Percentiles rank a stretch among this genome's conserved stretches.
phyloP scores from a whole-genome alignment of 352 stramenopile genomes.

The Stramenopiles sp. region DNA sequence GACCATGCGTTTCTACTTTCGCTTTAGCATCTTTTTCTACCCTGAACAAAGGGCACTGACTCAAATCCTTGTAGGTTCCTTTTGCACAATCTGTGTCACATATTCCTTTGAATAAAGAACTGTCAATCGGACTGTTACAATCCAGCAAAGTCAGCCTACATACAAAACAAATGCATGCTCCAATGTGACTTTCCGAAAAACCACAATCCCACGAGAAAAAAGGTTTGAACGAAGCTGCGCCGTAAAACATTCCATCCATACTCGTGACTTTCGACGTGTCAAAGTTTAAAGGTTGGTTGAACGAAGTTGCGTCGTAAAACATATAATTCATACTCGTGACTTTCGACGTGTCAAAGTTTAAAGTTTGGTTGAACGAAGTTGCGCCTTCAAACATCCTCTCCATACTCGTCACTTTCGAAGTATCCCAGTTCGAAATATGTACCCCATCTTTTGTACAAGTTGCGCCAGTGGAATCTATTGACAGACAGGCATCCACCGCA shows the following conservation, averaged over 20 bases:
- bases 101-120: too few species aligned
- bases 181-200: too few species aligned
- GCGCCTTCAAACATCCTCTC: constrained; percentile 18
- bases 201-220: too few species aligned
- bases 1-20: too few species aligned
- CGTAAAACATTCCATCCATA: constrained; percentile 18
- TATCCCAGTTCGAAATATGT: constrained; percentile 20
- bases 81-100: too few species aligned
- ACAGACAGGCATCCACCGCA: background rate
- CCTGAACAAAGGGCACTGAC: too few species aligned
- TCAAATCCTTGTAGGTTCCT: too few species aligned
- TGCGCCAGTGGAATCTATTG: background rate
- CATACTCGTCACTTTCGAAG: constrained; percentile 21
- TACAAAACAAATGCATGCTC: too few species aligned
- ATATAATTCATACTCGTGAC: constrained; percentile 14
- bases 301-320: background rate
- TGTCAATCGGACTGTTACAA: too few species aligned
- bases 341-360: constrained; percentile 13
- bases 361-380: background rate
- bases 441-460: background rate
- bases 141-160: too few species aligned
- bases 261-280: constrained; percentile 19
- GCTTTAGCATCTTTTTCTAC: too few species aligned
- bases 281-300: constrained; percentile 5
- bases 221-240: constrained; percentile 14